A percentile compares a stretch with the other conserved stretches of the same genome.
Evolutionary conservation across 257 asterid genomes (phyloP).

Genomic region (Rehmannia glutinosa): DNA sequence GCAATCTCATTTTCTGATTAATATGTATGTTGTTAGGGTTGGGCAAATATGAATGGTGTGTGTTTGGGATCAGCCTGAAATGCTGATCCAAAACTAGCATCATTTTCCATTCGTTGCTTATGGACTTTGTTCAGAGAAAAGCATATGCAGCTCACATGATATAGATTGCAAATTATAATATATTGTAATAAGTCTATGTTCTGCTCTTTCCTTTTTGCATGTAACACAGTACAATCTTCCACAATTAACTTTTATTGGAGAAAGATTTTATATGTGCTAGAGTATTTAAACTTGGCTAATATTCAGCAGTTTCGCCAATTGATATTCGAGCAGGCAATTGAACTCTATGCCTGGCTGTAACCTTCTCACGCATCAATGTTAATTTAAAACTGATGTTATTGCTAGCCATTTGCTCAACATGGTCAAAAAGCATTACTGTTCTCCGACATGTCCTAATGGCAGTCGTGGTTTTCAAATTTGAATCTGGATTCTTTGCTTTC

Average conservation of each 20-base stretch:
- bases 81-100: constrained; percentile 4
- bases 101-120: not conserved
- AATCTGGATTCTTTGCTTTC: not conserved
- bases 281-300: not conserved
- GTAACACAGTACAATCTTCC: too few species aligned
- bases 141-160: not conserved
- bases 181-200: not conserved
- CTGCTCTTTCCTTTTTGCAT: too few species aligned
- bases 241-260: not conserved
- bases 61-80: constrained; percentile 7
- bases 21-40: not conserved
- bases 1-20: constrained; percentile 17
- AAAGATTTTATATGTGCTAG: not conserved
- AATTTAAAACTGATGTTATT: not conserved
- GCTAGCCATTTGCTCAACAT: not conserved
- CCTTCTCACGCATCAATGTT: not conserved
- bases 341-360: not conserved
- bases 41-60: not conserved
- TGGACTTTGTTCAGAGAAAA: not conserved
- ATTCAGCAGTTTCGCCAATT: not conserved
- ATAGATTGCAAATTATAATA: not conserved
- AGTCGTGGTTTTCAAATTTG: not conserved
- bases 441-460: not conserved
- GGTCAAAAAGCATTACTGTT: not conserved
- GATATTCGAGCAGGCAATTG: not conserved